Conservation (phyloP, 768 basidiomycete species). For the Mycena albidolilacea region DNA sequence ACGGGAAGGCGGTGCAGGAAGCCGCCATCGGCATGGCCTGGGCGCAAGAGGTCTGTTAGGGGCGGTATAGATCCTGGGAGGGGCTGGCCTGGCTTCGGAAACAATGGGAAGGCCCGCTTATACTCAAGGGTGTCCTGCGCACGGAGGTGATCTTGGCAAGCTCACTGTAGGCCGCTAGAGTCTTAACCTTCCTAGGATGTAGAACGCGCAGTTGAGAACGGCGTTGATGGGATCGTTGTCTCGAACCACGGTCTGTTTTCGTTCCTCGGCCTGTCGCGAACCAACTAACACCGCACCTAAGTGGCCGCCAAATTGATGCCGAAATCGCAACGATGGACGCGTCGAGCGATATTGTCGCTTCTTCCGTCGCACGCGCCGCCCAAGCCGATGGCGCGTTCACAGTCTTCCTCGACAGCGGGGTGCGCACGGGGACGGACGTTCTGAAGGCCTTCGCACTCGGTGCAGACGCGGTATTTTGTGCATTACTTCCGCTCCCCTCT, state of each 20-base stretch:
- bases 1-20: background rate
- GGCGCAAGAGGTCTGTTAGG: background rate
- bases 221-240: background rate
- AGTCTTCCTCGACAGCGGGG: slow-evolving; percentile 2
- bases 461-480: background rate
- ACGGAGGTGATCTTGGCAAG: background rate
- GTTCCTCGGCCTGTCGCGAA: background rate
- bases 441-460: background rate
- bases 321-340: background rate
- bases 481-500: background rate
- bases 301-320: background rate
- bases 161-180: background rate
- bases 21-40: background rate
- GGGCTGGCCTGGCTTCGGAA: background rate
- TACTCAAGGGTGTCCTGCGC: background rate
- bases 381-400: background rate
- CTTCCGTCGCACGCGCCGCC: background rate
- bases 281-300: background rate
- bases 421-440: background rate
- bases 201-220: background rate
- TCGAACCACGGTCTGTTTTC: background rate
- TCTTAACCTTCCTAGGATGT: background rate
- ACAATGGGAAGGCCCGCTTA: background rate
- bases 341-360: background rate
- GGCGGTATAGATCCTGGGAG: background rate